A percentile compares a stretch with the other conserved stretches of the same genome.
Conservation (phyloP, 1,284 basidiomycete species). For the Leccinum pallidistipes region DNA sequence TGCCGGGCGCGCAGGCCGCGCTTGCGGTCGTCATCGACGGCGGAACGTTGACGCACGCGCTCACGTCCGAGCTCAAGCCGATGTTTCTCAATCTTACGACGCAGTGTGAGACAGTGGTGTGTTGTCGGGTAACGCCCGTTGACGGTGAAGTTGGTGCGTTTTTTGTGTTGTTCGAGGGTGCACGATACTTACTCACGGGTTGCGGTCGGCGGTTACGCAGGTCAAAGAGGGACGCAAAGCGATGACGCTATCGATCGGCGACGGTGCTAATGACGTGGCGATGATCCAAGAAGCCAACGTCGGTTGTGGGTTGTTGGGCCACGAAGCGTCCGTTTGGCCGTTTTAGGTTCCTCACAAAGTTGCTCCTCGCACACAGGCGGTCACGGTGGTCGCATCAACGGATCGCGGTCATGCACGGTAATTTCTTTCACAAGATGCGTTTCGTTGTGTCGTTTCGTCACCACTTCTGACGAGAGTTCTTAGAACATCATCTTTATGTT, state of each 20-base stretch:
- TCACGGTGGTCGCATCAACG: slow-evolving; percentile 87
- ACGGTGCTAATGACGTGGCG: slow-evolving; percentile 94
- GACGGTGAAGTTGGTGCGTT: slow-evolving; percentile 85
- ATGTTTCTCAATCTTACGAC: slow-evolving; percentile 92
- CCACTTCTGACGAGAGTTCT: neutral
- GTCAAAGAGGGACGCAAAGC: slow-evolving; percentile 95
- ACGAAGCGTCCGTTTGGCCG: slow-evolving; percentile 48
- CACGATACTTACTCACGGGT: slow-evolving; percentile 2
- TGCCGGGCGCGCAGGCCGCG: slow-evolving; percentile 64
- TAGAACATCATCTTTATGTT: slow-evolving; percentile 91
- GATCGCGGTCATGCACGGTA: slow-evolving; percentile 95
- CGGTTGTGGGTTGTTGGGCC: slow-evolving; percentile 90
- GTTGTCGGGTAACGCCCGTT: slow-evolving; percentile 95
- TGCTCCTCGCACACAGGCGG: slow-evolving; percentile 92
- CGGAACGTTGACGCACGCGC: slow-evolving; percentile 84
- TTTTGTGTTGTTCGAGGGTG: neutral
- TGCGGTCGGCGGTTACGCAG: slow-evolving; percentile 36
- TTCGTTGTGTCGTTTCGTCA: neutral
- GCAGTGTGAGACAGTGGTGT: slow-evolving; percentile 96
- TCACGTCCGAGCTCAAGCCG: slow-evolving; percentile 76
- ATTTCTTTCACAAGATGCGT: slow-evolving; percentile 95
- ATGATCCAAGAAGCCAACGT: slow-evolving; percentile 99
- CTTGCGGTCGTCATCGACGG: slow-evolving; percentile 98
- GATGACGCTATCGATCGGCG: slow-evolving; percentile 96
- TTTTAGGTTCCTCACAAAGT: slow-evolving; percentile 86